Conservation (phyloP, 83 land plant species). For the Larix sibirica region DNA sequence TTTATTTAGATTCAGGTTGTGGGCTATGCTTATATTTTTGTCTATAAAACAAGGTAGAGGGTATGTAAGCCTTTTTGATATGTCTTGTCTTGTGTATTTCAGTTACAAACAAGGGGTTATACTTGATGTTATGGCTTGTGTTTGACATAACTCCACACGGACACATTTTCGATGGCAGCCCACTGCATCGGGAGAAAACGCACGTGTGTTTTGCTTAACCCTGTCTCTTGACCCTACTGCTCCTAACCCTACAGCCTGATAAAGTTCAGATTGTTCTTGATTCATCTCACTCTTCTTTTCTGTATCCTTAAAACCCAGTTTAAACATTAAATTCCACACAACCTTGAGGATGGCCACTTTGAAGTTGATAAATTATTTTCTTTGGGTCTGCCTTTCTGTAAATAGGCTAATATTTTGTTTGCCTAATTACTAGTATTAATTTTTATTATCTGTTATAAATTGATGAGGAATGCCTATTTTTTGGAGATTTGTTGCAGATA, state of each 20-base stretch:
- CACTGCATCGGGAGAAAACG: conserved; percentile 74
- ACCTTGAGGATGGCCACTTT: background rate
- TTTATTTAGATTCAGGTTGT: background rate
- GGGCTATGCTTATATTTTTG: conserved; percentile 3
- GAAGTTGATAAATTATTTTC: background rate
- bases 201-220: conserved; percentile 69
- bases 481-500: background rate
- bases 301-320: conserved; percentile 1
- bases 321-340: background rate
- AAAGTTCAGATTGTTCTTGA: conserved; percentile 8
- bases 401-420: background rate
- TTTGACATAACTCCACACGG: conserved; percentile 67
- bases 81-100: conserved; percentile 30
- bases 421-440: background rate
- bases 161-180: conserved; percentile 61
- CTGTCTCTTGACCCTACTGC: conserved; percentile 40
- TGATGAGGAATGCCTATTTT: background rate
- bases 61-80: conserved; percentile 22
- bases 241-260: conserved; percentile 31
- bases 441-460: background rate
- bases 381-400: background rate
- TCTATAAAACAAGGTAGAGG: conserved; percentile 6
- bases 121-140: conserved; percentile 37
- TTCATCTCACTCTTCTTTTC: conserved; percentile 12
- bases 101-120: conserved; percentile 41